phyloP scores from a whole-genome alignment of 2,329 filamentous ascomycete genomes.

The Stagonosporopsis tanaceti region DNA sequence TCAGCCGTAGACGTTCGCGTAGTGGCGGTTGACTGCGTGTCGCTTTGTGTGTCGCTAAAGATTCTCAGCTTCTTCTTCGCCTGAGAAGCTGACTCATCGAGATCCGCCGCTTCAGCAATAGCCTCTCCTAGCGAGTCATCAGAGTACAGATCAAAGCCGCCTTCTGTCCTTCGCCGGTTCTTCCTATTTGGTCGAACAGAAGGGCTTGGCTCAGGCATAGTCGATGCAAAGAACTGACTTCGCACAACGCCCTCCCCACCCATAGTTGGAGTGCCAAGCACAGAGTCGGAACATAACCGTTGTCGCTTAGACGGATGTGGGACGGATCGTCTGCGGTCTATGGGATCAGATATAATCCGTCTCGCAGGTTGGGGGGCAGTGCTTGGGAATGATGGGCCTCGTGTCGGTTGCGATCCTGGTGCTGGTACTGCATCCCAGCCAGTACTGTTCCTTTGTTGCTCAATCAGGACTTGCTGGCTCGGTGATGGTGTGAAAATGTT shows the following conservation, averaged over 20 bases:
- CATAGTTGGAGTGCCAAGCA: slow-evolving; percentile 37
- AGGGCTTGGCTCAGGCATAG: slow-evolving; percentile 50
- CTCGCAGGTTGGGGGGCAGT: slow-evolving; percentile 54
- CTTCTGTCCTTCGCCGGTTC: slow-evolving; percentile 39
- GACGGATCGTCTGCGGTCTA: slow-evolving; percentile 51
- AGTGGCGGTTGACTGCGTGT: slow-evolving; percentile 40
- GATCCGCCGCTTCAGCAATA: slow-evolving; percentile 47
- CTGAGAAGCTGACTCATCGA: slow-evolving; percentile 40
- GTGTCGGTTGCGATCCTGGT: slow-evolving; percentile 50
- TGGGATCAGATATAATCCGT: slow-evolving; percentile 49
- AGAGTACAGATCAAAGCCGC: slow-evolving; percentile 57
- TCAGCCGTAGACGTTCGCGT: slow-evolving; percentile 32
- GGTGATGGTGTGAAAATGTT: slow-evolving; percentile 73
- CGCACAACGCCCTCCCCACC: slow-evolving; percentile 43
- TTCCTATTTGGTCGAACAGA: slow-evolving; percentile 48
- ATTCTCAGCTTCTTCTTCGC: slow-evolving; percentile 45
- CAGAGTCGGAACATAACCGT: slow-evolving; percentile 55
- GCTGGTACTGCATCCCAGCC: slow-evolving; percentile 65
- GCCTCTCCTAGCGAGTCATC: slow-evolving; percentile 58
- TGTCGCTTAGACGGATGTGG: slow-evolving; percentile 55
- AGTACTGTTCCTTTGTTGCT: slow-evolving; percentile 58
- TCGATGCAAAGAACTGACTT: slow-evolving; percentile 56
- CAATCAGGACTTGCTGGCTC: slow-evolving; percentile 67
- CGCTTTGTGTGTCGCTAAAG: slow-evolving; percentile 39
- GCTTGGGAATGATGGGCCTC: slow-evolving; percentile 35